These are phyloP conservation scores for Fagopyrum tataricum DNA, from an alignment of 148 eudicot species.

Conservation along the genomic window DNA sequence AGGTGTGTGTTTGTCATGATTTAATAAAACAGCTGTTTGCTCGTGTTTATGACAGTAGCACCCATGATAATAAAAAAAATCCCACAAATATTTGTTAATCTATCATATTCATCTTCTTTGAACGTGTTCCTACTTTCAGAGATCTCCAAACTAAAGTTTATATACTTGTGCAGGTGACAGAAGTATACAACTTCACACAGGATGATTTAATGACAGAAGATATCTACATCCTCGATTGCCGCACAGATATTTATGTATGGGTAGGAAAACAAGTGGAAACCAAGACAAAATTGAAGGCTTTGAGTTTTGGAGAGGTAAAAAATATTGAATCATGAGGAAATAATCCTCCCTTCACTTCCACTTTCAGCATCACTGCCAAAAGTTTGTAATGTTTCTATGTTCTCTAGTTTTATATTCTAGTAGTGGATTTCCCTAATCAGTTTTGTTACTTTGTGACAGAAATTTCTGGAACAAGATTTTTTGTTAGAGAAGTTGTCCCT, in stretches of 20 bases:
- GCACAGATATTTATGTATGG: constrained; percentile 84
- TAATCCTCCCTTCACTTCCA: not conserved
- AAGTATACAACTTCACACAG: constrained; percentile 78
- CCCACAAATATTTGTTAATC: not conserved
- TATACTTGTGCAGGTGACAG: constrained; percentile 47
- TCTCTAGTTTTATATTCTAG: not conserved
- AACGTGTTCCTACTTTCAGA: not conserved
- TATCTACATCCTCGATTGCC: constrained; percentile 76
- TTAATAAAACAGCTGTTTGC: not conserved
- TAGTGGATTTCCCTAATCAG: not conserved
- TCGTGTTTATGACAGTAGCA: not conserved
- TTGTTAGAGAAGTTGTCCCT: constrained; percentile 64
- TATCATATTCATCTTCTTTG: constrained; percentile 8
- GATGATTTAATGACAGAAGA: constrained; percentile 98
- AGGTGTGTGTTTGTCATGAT: constrained; percentile 37
- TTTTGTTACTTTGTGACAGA: constrained; percentile 38
- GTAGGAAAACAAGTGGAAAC: constrained; percentile 83
- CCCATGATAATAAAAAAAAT: not conserved
- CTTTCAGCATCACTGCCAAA: not conserved
- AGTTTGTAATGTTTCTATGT: not conserved
- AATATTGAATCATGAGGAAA: not conserved
- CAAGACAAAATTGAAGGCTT: constrained; percentile 58
- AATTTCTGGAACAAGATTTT: constrained; percentile 79
- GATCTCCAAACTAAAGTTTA: not conserved
- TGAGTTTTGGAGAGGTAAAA: constrained; percentile 73